A percentile compares a stretch with the other conserved stretches of the same genome.
Evolutionary conservation across 1,284 basidiomycete species (phyloP).

Genomic region (Boletellus deceptivus): DNA sequence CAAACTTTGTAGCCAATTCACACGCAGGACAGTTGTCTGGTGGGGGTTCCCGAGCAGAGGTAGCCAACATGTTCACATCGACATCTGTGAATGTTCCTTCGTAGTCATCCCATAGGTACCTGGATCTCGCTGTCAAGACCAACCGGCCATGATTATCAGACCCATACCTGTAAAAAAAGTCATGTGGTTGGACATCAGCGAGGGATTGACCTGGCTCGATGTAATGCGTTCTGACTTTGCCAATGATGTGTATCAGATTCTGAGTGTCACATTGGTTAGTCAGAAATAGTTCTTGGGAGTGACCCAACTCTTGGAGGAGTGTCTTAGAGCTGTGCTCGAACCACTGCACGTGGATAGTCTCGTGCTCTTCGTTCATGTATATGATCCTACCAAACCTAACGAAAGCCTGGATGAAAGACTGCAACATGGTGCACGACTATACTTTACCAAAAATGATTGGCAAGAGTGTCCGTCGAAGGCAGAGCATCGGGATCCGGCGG

Average conservation of each 20-base stretch:
- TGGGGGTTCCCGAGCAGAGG: constrained; percentile 18
- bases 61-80: constrained; percentile 24
- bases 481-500: constrained; percentile 34
- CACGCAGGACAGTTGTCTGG: constrained; percentile 56
- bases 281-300: constrained; percentile 64
- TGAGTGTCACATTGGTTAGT: constrained; percentile 52
- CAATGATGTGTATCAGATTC: constrained; percentile 39
- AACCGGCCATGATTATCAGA: not conserved
- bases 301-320: constrained; percentile 52
- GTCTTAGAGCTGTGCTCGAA: constrained; percentile 63
- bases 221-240: constrained; percentile 44
- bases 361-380: constrained; percentile 43
- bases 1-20: constrained; percentile 29
- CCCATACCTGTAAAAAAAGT: constrained; percentile 60
- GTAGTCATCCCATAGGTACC: constrained; percentile 26
- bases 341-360: constrained; percentile 64
- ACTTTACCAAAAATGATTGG: constrained; percentile 60
- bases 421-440: not conserved
- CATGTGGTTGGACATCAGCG: constrained; percentile 29
- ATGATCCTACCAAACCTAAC: constrained; percentile 66
- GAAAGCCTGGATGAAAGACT: not conserved
- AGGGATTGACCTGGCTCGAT: constrained; percentile 16
- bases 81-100: constrained; percentile 16
- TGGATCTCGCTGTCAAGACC: constrained; percentile 12
- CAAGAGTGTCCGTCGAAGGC: constrained; percentile 38